Conservation (phyloP, 805 yeast genomes). For the Metschnikowia koreensis region DNA sequence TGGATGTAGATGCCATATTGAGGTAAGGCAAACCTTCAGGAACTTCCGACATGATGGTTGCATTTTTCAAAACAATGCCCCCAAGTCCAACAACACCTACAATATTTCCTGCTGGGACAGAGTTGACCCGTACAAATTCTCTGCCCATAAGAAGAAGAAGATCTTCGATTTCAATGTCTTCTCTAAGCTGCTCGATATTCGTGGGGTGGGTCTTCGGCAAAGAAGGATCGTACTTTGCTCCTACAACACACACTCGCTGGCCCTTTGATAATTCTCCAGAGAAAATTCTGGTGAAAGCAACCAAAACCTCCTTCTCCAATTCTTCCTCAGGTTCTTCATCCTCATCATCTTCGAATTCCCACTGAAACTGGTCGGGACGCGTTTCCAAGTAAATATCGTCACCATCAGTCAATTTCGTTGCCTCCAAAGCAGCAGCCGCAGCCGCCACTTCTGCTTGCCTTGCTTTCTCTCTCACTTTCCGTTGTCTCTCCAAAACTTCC, state of each 20-base stretch:
- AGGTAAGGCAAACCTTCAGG: constrained; percentile 76
- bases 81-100: constrained; percentile 93
- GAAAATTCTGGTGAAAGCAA: constrained; percentile 87
- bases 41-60: constrained; percentile 63
- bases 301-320: constrained; percentile 58
- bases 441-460: constrained; percentile 60
- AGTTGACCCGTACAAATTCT: constrained; percentile 71
- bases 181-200: constrained; percentile 52
- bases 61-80: constrained; percentile 78
- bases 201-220: constrained; percentile 29
- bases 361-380: constrained; percentile 38
- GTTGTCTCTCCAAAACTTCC: constrained; percentile 61
- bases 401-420: constrained; percentile 23
- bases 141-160: constrained; percentile 89
- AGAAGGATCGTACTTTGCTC: constrained; percentile 82
- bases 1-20: constrained; percentile 50
- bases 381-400: constrained; percentile 26
- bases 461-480: constrained; percentile 65
- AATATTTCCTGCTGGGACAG: constrained; percentile 92
- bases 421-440: constrained; percentile 21
- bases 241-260: constrained; percentile 69
- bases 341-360: constrained; percentile 53
- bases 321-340: constrained; percentile 45
- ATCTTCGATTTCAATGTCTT: constrained; percentile 61
- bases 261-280: constrained; percentile 82